Conservation (phyloP, 2,329 filamentous ascomycete genomes). For the Botryotinia globosa region DNA sequence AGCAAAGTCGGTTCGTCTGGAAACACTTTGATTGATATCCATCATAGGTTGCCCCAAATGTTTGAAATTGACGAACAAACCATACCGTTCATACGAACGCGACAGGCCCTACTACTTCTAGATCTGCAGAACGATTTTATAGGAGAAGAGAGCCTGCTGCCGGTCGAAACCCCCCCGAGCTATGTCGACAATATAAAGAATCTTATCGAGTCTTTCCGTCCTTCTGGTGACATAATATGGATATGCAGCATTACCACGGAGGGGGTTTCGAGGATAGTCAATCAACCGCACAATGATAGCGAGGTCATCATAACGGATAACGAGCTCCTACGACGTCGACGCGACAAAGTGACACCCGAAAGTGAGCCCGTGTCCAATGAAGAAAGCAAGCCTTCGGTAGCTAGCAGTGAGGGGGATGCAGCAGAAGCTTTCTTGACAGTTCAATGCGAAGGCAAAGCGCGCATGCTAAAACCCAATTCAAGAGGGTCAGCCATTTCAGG, state of each 20-base stretch:
- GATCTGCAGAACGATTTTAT: conserved; percentile 93
- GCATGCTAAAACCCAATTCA: conserved; percentile 43
- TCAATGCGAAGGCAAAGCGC: conserved; percentile 31
- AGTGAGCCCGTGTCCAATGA: conserved; percentile 20
- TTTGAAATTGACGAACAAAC: conserved; percentile 56
- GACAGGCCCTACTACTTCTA: conserved; percentile 73
- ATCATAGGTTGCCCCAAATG: conserved; percentile 40
- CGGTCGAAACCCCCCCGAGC: conserved; percentile 59
- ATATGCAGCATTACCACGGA: conserved; percentile 69
- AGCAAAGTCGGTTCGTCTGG: neutral
- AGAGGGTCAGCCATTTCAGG: conserved; percentile 15
- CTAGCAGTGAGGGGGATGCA: conserved; percentile 14
- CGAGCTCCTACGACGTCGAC: conserved; percentile 25
- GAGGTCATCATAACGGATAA: conserved; percentile 38
- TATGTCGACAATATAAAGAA: conserved; percentile 66
- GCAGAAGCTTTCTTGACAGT: conserved; percentile 36
- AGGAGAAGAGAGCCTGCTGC: conserved; percentile 62
- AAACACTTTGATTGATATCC: conserved; percentile 2
- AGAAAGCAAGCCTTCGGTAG: conserved; percentile 20
- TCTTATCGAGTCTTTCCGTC: conserved; percentile 71
- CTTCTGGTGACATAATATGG: conserved; percentile 76
- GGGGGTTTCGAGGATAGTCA: conserved; percentile 53
- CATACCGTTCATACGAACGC: conserved; percentile 55
- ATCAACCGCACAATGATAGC: conserved; percentile 43
- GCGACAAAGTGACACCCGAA: conserved; percentile 6